Evolutionary conservation across 306 rosid species (phyloP).

Genomic region (Dalbergia oliveri): DNA sequence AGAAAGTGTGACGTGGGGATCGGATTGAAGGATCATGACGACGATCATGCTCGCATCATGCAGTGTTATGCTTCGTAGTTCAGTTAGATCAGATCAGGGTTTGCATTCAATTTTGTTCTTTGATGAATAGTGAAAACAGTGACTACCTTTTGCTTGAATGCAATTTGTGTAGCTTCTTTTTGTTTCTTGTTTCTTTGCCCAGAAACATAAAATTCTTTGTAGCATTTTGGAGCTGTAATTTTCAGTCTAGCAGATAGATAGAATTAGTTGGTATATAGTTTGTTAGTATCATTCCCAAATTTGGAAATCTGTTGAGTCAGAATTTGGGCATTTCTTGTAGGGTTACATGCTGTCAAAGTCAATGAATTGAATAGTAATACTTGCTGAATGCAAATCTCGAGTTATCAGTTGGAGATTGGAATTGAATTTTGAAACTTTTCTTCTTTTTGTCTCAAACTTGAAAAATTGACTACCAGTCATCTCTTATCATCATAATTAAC

Average conservation of each 20-base stretch:
- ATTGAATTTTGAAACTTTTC: no score
- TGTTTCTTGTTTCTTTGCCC: neutral
- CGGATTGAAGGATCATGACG: constrained; percentile 14
- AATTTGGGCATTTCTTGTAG: neutral
- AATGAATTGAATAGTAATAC: neutral
- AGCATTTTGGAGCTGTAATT: neutral
- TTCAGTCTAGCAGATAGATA: neutral
- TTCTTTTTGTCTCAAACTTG: no score
- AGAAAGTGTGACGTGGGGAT: constrained; percentile 27
- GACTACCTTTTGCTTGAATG: neutral
- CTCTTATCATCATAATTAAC: neutral
- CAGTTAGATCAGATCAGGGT: no score
- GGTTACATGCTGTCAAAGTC: neutral
- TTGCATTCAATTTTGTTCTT: neutral
- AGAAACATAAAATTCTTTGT: neutral
- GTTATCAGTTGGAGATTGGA: neutral
- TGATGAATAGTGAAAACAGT: neutral
- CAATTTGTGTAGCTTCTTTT: neutral
- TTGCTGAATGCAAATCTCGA: neutral
- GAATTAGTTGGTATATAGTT: neutral
- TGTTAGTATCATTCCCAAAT: neutral
- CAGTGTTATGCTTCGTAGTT: constrained; percentile 36
- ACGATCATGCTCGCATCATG: neutral
- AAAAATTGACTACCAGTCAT: neutral
- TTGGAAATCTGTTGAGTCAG: neutral